A percentile compares a stretch with the other conserved stretches of the same genome.
phyloP scores from a whole-genome alignment of 2,329 filamentous ascomycete species.

The Aspergillus fumigatiaffinis region DNA sequence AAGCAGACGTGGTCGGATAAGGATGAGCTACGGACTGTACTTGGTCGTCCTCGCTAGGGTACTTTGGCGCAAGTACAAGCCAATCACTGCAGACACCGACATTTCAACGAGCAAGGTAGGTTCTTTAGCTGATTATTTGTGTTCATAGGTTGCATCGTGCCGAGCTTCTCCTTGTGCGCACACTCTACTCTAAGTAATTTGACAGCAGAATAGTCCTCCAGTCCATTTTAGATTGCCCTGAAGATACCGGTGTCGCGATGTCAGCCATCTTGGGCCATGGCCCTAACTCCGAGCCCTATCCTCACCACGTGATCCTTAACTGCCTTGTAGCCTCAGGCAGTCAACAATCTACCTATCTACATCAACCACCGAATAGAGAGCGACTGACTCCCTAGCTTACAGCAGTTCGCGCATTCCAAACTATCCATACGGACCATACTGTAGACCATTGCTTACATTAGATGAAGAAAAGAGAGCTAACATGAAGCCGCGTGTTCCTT shows the following conservation, averaged over 20 bases:
- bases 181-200: neutral
- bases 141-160: neutral
- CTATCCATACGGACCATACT: neutral
- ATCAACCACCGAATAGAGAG: neutral
- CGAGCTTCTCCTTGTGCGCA: neutral
- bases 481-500: neutral
- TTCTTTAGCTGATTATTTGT: neutral
- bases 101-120: conserved; percentile 1
- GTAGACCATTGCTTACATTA: neutral
- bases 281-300: neutral
- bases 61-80: neutral
- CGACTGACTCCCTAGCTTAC: too few species aligned
- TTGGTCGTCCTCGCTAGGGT: too few species aligned
- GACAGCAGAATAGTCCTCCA: neutral
- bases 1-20: neutral
- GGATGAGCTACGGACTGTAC: neutral
- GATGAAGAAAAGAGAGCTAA: neutral
- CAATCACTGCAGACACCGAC: conserved; percentile 10
- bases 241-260: too few species aligned
- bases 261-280: neutral
- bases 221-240: too few species aligned
- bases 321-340: neutral
- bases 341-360: neutral
- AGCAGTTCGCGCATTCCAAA: neutral
- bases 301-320: neutral